A percentile compares a stretch with the other conserved stretches of the same genome.
These are phyloP conservation scores for Camellia sinensis DNA, from an alignment of 148 eudicot species.

Conservation along the genomic window DNA sequence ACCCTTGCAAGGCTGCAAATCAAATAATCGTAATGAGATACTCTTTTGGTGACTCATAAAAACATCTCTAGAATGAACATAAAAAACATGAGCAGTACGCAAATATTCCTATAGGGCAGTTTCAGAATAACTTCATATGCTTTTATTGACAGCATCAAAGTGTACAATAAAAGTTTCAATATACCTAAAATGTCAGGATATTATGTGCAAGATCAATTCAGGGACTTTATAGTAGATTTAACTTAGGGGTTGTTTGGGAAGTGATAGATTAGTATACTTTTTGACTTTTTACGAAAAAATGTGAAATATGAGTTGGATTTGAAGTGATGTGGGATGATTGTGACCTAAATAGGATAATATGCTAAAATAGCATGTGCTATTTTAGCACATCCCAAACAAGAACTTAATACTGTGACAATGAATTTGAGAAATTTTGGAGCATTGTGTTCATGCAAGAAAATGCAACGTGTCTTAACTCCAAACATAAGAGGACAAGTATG, in stretches of 20 bases:
- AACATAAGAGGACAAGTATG: neutral
- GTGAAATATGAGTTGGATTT: too few species aligned
- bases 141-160: neutral
- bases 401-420: neutral
- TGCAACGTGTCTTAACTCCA: neutral
- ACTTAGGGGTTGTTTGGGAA: neutral
- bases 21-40: slow-evolving; percentile 6
- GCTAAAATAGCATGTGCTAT: too few species aligned
- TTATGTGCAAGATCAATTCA: neutral
- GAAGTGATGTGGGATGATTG: too few species aligned
- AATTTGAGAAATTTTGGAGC: neutral
- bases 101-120: neutral
- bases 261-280: too few species aligned
- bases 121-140: neutral
- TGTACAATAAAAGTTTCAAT: neutral
- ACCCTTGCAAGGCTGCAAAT: slow-evolving; percentile 90
- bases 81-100: neutral
- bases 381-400: too few species aligned
- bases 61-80: neutral
- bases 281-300: too few species aligned
- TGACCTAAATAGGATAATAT: too few species aligned
- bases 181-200: neutral
- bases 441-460: neutral
- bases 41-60: neutral
- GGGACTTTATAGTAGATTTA: neutral